phyloP scores from a whole-genome alignment of 2,329 filamentous ascomycete species.

The Plectosphaerella plurivora region DNA sequence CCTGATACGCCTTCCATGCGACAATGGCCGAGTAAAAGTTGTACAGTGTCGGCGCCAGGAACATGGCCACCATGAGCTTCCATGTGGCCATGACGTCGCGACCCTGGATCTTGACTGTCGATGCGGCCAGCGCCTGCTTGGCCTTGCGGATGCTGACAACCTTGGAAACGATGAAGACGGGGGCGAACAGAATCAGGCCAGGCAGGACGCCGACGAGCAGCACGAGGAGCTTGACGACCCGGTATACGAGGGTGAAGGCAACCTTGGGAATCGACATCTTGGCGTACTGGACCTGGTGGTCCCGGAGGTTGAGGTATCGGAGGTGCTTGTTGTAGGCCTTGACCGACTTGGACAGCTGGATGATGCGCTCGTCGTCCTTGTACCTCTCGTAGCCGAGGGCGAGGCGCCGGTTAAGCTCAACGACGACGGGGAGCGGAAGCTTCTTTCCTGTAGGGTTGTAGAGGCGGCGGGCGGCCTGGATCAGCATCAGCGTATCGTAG shows the following conservation, averaged over 20 bases:
- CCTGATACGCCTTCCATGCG: slow-evolving; percentile 72
- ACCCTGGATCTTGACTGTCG: slow-evolving; percentile 82
- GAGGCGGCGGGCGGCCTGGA: slow-evolving; percentile 86
- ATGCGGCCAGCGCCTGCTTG: slow-evolving; percentile 76
- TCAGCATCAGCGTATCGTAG: slow-evolving; percentile 94
- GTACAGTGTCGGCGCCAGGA: slow-evolving; percentile 77
- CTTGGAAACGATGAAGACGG: slow-evolving; percentile 81
- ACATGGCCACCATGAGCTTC: slow-evolving; percentile 87
- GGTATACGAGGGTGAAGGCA: slow-evolving; percentile 72
- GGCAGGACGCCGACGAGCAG: slow-evolving; percentile 80
- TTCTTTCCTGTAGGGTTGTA: slow-evolving; percentile 96
- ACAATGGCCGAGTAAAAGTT: slow-evolving; percentile 73
- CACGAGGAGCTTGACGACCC: slow-evolving; percentile 70
- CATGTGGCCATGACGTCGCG: slow-evolving; percentile 90
- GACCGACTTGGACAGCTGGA: slow-evolving; percentile 69
- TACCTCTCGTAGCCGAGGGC: slow-evolving; percentile 89
- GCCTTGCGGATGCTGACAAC: slow-evolving; percentile 79
- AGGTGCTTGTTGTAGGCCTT: slow-evolving; percentile 84
- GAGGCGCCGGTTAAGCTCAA: slow-evolving; percentile 88
- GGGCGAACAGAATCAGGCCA: slow-evolving; percentile 80
- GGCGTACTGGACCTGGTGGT: slow-evolving; percentile 92
- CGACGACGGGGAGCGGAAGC: slow-evolving; percentile 83
- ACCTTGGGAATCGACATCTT: slow-evolving; percentile 76
- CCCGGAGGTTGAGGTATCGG: slow-evolving; percentile 78
- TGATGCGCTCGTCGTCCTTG: slow-evolving; percentile 84